phyloP scores from a whole-genome alignment of 140 eudicot genomes.

The Oenanthe javanica region DNA sequence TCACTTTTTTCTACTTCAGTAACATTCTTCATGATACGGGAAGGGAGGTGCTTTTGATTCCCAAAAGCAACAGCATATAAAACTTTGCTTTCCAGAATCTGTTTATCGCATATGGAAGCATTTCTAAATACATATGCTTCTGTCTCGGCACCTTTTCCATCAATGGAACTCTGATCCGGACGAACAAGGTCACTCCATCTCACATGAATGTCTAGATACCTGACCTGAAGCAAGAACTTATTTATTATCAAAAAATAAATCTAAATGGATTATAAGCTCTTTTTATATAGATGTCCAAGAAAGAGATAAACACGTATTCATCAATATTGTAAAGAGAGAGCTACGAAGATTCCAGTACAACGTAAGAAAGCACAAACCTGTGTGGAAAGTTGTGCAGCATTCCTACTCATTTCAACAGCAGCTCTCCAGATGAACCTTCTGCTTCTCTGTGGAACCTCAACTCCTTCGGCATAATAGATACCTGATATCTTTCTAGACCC shows the following conservation, averaged over 20 bases:
- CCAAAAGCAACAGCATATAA: conserved; percentile 75
- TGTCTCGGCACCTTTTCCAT: conserved; percentile 81
- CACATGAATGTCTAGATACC: conserved; percentile 75
- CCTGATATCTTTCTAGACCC: conserved; percentile 66
- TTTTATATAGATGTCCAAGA: not conserved
- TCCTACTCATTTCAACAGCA: conserved; percentile 81
- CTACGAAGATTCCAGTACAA: not conserved
- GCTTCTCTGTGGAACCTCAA: conserved; percentile 75
- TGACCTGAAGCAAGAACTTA: conserved; percentile 42
- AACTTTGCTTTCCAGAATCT: conserved; percentile 41
- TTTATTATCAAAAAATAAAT: not conserved
- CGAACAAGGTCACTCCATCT: conserved; percentile 90
- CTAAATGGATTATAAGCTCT: not conserved
- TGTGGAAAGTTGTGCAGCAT: conserved; percentile 74
- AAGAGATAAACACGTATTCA: not conserved
- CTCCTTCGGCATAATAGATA: conserved; percentile 62
- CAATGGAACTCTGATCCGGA: conserved; percentile 64
- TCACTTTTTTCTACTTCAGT: conserved; percentile 52
- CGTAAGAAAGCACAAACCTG: conserved; percentile 42
- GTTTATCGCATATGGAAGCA: conserved; percentile 70
- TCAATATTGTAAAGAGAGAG: not conserved
- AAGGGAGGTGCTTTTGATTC: conserved; percentile 83
- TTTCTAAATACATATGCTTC: conserved; percentile 87
- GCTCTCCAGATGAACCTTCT: conserved; percentile 84
- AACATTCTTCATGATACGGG: conserved; percentile 76